A percentile compares a stretch with the other conserved stretches of the same genome.
Conservation (phyloP, 1,284 basidiomycete genomes). For the Afroboletus lepidellus region DNA sequence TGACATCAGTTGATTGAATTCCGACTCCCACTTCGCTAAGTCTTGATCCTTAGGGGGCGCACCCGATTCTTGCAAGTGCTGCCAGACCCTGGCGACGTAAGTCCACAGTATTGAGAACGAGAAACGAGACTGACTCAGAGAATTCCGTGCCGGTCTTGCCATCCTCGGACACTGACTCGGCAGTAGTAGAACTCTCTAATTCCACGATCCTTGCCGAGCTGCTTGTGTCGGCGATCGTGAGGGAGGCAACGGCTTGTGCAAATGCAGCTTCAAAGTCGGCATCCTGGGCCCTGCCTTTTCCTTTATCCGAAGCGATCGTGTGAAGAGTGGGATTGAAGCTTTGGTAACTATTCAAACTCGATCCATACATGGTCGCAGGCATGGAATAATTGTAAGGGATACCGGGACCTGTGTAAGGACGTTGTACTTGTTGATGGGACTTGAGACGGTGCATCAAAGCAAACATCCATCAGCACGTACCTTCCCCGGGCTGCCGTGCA, state of each 20-base stretch:
- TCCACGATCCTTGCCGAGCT: slow-evolving; percentile 54
- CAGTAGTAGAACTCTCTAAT: slow-evolving; percentile 41
- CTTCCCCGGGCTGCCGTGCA: slow-evolving; percentile 34
- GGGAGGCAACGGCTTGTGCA: slow-evolving; percentile 53
- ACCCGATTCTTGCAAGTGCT: slow-evolving; percentile 56
- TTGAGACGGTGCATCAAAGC: slow-evolving; percentile 11
- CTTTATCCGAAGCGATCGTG: slow-evolving; percentile 41
- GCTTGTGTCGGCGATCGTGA: slow-evolving; percentile 42
- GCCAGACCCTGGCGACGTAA: slow-evolving; percentile 49
- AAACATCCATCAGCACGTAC: slow-evolving; percentile 17
- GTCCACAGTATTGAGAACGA: slow-evolving; percentile 1
- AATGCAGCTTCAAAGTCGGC: slow-evolving; percentile 80
- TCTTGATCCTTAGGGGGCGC: slow-evolving; percentile 60
- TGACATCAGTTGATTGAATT: slow-evolving; percentile 81
- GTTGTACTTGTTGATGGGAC: slow-evolving; percentile 20
- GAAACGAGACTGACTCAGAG: slow-evolving; percentile 40
- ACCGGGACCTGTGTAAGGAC: slow-evolving; percentile 8
- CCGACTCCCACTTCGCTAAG: slow-evolving; percentile 84
- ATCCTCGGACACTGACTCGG: slow-evolving; percentile 37
- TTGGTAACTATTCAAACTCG: slow-evolving; percentile 31
- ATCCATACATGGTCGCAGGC: slow-evolving; percentile 28
- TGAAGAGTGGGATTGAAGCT: slow-evolving; percentile 20
- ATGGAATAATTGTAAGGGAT: slow-evolving; percentile 31
- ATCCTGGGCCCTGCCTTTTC: slow-evolving; percentile 72
- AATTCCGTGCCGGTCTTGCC: slow-evolving; percentile 39